phyloP scores from a whole-genome alignment of 2,329 filamentous ascomycete species.

The Zasmidium angulare region DNA sequence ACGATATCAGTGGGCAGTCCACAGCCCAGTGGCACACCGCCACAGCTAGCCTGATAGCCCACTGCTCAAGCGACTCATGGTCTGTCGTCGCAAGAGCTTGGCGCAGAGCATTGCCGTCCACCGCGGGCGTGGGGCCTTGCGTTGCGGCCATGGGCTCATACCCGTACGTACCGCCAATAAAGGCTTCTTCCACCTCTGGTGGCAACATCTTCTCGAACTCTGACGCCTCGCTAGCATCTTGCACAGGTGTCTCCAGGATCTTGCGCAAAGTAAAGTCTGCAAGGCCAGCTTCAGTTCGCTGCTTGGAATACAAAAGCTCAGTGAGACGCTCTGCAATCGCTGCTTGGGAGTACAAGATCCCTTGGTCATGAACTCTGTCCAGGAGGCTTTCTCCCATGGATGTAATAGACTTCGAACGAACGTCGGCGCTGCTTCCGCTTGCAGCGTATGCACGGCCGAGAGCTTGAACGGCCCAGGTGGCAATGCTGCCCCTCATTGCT shows the following conservation, averaged over 20 bases:
- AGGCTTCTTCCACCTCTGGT: constrained; percentile 21
- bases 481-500: constrained; percentile 29
- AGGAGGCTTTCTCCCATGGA: not conserved
- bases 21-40: constrained; percentile 53
- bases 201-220: constrained; percentile 33
- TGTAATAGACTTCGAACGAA: not conserved
- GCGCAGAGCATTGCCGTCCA: constrained; percentile 13
- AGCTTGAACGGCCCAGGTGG: constrained; percentile 81
- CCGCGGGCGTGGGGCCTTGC: not conserved
- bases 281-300: constrained; percentile 43
- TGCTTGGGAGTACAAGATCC: constrained; percentile 30
- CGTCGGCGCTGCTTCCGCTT: constrained; percentile 29
- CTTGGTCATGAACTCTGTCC: not conserved
- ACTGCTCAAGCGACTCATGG: constrained; percentile 19
- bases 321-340: constrained; percentile 38
- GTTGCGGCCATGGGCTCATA: constrained; percentile 25
- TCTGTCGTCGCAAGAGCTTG: constrained; percentile 17
- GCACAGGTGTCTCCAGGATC: constrained; percentile 16
- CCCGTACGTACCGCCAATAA: constrained; percentile 26
- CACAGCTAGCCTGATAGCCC: constrained; percentile 28
- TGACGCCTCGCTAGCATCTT: constrained; percentile 22
- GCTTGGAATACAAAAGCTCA: constrained; percentile 24
- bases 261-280: constrained; percentile 42
- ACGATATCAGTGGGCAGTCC: constrained; percentile 67
- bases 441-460: constrained; percentile 78